Conservation (phyloP, 2,329 filamentous ascomycete genomes). For the Chaetomiaceae sp. region DNA sequence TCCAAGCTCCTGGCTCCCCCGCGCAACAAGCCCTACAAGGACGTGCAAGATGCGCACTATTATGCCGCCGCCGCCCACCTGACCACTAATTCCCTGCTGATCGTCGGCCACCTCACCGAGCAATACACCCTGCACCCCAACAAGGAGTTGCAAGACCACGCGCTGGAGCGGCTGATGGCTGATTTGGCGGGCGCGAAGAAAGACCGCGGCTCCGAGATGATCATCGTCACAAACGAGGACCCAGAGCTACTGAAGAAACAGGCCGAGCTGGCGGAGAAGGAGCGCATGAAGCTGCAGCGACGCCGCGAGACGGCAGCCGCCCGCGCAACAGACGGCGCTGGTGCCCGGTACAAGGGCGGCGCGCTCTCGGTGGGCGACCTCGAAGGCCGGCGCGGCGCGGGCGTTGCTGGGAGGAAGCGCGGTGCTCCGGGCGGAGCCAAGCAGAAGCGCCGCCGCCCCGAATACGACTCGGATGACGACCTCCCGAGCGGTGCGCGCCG, state of each 20-base stretch:
- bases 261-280: constrained; percentile 70
- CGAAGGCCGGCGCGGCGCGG: constrained; percentile 54
- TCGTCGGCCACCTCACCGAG: constrained; percentile 72
- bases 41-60: constrained; percentile 67
- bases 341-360: constrained; percentile 45
- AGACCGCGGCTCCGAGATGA: constrained; percentile 54
- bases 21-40: constrained; percentile 56
- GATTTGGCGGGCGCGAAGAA: constrained; percentile 62
- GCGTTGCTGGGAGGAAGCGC: constrained; percentile 45
- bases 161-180: constrained; percentile 63
- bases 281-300: constrained; percentile 62
- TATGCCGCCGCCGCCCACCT: constrained; percentile 71
- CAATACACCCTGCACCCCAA: constrained; percentile 66
- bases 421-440: constrained; percentile 47
- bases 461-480: constrained; percentile 76
- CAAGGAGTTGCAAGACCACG: constrained; percentile 64
- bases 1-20: constrained; percentile 65
- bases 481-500: constrained; percentile 56
- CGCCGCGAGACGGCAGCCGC: constrained; percentile 64
- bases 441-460: constrained; percentile 52
- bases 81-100: constrained; percentile 62
- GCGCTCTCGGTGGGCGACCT: constrained; percentile 64
- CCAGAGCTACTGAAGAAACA: constrained; percentile 70
- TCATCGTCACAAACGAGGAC: constrained; percentile 67
- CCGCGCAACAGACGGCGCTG: constrained; percentile 54